Conservation (phyloP, 768 basidiomycete genomes). For the Imleria badia region DNA sequence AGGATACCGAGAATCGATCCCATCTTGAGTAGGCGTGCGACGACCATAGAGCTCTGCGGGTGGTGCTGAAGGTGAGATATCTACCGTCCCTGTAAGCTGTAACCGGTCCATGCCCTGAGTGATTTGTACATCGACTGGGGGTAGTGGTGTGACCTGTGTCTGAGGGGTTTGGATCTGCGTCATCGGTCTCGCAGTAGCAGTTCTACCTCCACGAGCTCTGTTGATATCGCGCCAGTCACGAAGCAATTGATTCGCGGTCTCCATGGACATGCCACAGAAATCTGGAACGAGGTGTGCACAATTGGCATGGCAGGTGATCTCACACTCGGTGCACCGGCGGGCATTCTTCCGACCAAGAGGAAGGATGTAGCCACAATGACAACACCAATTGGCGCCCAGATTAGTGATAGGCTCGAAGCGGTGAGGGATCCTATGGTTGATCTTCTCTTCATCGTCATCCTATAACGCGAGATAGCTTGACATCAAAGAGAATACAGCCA, state of each 20-base stretch:
- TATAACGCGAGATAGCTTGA: constrained; percentile 29
- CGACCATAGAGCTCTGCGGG: constrained; percentile 23
- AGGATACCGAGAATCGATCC: constrained; percentile 43
- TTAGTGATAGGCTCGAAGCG: constrained; percentile 97
- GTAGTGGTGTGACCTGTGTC: constrained; percentile 32
- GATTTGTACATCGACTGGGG: constrained; percentile 33
- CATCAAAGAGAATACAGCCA: neutral
- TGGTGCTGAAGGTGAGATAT: constrained; percentile 30
- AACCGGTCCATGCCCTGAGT: constrained; percentile 44
- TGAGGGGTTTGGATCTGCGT: constrained; percentile 33
- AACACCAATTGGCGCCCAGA: constrained; percentile 98
- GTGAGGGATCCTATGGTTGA: constrained; percentile 99
- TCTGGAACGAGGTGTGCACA: constrained; percentile 98
- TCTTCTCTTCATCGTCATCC: constrained; percentile 98
- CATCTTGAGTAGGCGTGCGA: constrained; percentile 32
- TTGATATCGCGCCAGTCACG: constrained; percentile 93
- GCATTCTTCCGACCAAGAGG: constrained; percentile 97
- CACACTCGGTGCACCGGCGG: constrained; percentile 92
- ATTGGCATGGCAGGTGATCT: constrained; percentile 94
- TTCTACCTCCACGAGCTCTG: constrained; percentile 53
- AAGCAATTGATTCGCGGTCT: constrained; percentile 92
- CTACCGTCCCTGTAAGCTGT: constrained; percentile 42
- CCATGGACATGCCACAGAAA: constrained; percentile 99
- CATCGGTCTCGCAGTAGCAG: constrained; percentile 37
- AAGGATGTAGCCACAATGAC: constrained; percentile 98